Conservation (phyloP, 1,284 basidiomycete genomes). For the Ustilago esculenta region DNA sequence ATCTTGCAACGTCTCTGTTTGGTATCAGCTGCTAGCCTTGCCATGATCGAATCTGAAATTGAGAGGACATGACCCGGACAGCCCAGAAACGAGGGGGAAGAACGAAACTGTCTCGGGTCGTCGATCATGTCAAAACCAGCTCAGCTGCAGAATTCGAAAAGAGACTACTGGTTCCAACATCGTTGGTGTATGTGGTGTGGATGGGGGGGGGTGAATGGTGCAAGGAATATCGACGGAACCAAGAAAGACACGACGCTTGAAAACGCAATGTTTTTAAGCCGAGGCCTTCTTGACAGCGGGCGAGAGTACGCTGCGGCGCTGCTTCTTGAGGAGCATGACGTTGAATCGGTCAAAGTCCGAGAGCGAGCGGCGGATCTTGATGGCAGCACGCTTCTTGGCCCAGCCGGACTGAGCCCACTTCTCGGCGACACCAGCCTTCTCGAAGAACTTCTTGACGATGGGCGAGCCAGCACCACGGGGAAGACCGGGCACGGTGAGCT, state of each 20-base stretch:
- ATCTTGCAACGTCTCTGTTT: constrained; percentile 7
- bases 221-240: constrained; percentile 23
- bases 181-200: constrained; percentile 6
- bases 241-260: constrained; percentile 8
- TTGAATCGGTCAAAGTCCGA: constrained; percentile 90
- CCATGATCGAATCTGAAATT: constrained; percentile 5
- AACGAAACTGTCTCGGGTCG: constrained; percentile 17
- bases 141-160: constrained; percentile 9
- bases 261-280: constrained; percentile 50
- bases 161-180: neutral
- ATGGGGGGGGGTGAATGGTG: constrained; percentile 21
- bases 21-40: constrained; percentile 7
- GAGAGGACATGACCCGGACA: constrained; percentile 8
- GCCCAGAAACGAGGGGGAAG: constrained; percentile 38
- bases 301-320: constrained; percentile 69
- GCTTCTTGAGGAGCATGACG: constrained; percentile 72
- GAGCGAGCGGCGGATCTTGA: constrained; percentile 78
- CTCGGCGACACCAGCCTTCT: constrained; percentile 79
- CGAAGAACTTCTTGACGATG: constrained; percentile 84
- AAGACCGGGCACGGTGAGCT: constrained; percentile 82
- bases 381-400: constrained; percentile 87
- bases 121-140: constrained; percentile 13
- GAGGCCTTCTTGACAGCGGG: constrained; percentile 59
- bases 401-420: constrained; percentile 83
- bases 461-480: constrained; percentile 87